phyloP scores from a whole-genome alignment of 208 protist genomes.

The Crithidia acanthocephali region DNA sequence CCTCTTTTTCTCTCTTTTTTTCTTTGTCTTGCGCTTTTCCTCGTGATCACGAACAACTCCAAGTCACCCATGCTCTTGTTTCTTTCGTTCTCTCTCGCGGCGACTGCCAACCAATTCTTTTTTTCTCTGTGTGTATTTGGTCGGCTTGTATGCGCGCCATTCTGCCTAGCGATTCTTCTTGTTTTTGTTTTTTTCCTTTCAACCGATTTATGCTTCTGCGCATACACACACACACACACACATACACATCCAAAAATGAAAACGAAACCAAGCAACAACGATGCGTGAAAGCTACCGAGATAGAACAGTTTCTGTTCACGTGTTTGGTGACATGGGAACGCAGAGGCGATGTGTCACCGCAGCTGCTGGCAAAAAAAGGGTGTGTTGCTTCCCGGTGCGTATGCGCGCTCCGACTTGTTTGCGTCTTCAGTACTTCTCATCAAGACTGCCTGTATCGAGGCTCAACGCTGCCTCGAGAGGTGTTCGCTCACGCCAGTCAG shows the following conservation, averaged over 20 bases:
- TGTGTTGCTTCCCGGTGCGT: too few relatives aligned
- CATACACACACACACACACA: conserved; percentile 10
- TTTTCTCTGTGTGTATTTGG: too few relatives aligned
- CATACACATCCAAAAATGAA: conserved; percentile 6
- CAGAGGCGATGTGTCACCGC: too few relatives aligned
- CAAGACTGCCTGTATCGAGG: too few relatives aligned
- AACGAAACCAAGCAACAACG: not conserved
- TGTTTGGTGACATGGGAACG: too few relatives aligned
- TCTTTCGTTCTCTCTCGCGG: not conserved
- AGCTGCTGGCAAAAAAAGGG: too few relatives aligned
- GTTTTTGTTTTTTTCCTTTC: not conserved
- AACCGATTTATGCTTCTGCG: conserved; percentile 1
- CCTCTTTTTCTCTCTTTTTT: conserved; percentile 14
- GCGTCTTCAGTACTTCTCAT: too few relatives aligned
- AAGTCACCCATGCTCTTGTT: not conserved
- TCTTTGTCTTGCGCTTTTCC: conserved; percentile 2
- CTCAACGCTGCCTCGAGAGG: too few relatives aligned
- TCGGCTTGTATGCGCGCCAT: not conserved
- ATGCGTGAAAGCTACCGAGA: not conserved
- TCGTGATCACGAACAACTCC: not conserved
- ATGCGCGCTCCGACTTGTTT: too few relatives aligned
- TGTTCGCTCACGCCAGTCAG: too few relatives aligned
- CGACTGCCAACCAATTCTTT: too few relatives aligned
- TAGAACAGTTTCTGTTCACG: not conserved
- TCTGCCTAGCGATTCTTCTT: conserved; percentile 7